Evolutionary conservation across 306 rosid genomes (phyloP).

Genomic region (Vigna trinervia): DNA sequence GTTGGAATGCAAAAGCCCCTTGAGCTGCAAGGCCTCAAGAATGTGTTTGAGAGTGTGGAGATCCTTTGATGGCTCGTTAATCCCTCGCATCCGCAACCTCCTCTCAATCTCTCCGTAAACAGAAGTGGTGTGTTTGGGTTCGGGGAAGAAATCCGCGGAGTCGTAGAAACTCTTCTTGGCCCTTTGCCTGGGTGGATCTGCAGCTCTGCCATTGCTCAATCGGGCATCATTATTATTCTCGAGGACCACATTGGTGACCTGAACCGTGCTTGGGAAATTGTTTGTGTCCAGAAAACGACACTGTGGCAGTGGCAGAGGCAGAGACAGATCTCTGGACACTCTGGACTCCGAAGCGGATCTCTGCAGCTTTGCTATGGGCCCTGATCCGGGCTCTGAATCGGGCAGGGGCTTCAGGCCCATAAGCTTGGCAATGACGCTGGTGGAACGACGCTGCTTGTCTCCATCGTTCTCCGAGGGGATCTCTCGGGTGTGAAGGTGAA

Average conservation of each 20-base stretch:
- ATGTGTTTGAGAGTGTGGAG: slow-evolving; percentile 77
- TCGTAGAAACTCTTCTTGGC: slow-evolving; percentile 86
- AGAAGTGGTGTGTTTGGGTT: slow-evolving; percentile 67
- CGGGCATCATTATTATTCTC: slow-evolving; percentile 46
- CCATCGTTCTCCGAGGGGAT: slow-evolving; percentile 51
- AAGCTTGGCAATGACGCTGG: slow-evolving; percentile 87
- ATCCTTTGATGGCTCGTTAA: slow-evolving; percentile 75
- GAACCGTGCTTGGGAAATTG: slow-evolving; percentile 44
- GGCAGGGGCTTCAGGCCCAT: slow-evolving; percentile 87
- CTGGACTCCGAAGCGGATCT: slow-evolving; percentile 96
- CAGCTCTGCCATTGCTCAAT: slow-evolving; percentile 40
- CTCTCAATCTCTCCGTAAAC: slow-evolving; percentile 71
- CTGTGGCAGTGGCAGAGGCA: slow-evolving; percentile 38
- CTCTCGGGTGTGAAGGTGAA: slow-evolving; percentile 60
- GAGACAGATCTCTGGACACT: slow-evolving; percentile 64
- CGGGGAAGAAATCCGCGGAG: slow-evolving; percentile 82
- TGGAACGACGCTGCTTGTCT: slow-evolving; percentile 78
- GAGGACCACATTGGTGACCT: slow-evolving; percentile 43
- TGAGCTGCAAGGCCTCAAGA: slow-evolving; percentile 87
- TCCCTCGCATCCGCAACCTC: slow-evolving; percentile 79
- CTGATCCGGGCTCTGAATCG: slow-evolving; percentile 50
- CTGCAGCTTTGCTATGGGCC: slow-evolving; percentile 69
- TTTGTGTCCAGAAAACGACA: slow-evolving; percentile 61
- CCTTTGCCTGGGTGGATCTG: slow-evolving; percentile 59
- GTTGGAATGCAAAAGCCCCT: slow-evolving; percentile 80